phyloP scores from a whole-genome alignment of 2,329 filamentous ascomycete species.

The Mollisia scopiformis region DNA sequence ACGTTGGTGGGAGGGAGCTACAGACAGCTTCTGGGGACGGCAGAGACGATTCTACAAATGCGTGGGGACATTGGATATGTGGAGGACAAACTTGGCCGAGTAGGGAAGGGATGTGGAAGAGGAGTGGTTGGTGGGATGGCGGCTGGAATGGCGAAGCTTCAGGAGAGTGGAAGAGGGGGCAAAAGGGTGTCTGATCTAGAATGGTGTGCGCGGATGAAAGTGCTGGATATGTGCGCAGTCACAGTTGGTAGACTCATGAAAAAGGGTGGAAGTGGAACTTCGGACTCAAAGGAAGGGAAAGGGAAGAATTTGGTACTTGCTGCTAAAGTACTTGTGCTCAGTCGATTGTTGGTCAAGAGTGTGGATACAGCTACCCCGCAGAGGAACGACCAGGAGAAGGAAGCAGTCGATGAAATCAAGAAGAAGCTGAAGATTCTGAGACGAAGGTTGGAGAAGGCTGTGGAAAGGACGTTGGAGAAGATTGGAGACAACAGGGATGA shows the following conservation, averaged over 20 bases:
- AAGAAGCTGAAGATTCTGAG: constrained; percentile 66
- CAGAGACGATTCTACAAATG: constrained; percentile 93
- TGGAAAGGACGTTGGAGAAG: constrained; percentile 70
- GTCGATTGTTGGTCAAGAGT: constrained; percentile 74
- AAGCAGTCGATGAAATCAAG: constrained; percentile 59
- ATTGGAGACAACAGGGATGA: constrained; percentile 51
- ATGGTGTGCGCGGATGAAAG: constrained; percentile 46
- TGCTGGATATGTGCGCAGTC: constrained; percentile 56
- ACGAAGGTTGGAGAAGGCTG: constrained; percentile 64
- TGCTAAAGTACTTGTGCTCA: constrained; percentile 76
- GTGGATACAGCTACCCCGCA: constrained; percentile 57
- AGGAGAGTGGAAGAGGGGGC: constrained; percentile 31
- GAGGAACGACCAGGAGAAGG: constrained; percentile 37
- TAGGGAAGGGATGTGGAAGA: constrained; percentile 79
- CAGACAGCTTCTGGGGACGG: constrained; percentile 86
- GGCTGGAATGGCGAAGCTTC: constrained; percentile 55
- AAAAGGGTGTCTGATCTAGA: constrained; percentile 31
- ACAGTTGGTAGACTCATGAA: constrained; percentile 53
- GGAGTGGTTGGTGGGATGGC: constrained; percentile 69
- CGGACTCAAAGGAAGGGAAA: constrained; percentile 18
- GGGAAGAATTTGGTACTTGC: constrained; percentile 54
- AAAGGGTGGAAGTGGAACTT: constrained; percentile 34
- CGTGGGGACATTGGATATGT: constrained; percentile 74
- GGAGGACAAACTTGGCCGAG: constrained; percentile 69
- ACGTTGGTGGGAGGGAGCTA: constrained; percentile 72